These are phyloP conservation scores for Ceratocystis papillata DNA, from an alignment of 2,329 filamentous ascomycete species.

Conservation along the genomic window DNA sequence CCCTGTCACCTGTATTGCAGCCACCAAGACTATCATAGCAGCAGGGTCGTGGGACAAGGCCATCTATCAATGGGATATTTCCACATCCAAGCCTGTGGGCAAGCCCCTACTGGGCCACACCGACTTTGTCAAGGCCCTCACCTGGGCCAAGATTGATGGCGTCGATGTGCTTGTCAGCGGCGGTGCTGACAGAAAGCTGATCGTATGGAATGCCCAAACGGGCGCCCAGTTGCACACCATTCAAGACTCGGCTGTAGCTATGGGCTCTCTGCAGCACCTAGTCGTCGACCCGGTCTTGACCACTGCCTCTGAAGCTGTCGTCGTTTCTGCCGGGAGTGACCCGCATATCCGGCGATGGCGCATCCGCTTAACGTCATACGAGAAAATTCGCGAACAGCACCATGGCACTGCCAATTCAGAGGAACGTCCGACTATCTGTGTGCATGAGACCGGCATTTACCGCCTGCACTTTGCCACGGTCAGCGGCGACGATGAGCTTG, in stretches of 20 bases:
- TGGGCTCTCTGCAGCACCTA: constrained; percentile 72
- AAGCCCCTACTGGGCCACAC: constrained; percentile 62
- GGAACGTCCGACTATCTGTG: constrained; percentile 48
- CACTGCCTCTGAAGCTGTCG: constrained; percentile 39
- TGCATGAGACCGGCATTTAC: constrained; percentile 88
- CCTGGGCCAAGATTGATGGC: constrained; percentile 49
- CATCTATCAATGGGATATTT: constrained; percentile 72
- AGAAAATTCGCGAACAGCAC: constrained; percentile 44
- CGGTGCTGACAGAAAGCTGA: constrained; percentile 65
- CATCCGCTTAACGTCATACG: constrained; percentile 42
- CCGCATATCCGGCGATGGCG: constrained; percentile 70
- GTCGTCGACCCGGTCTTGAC: constrained; percentile 58
- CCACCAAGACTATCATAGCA: constrained; percentile 57
- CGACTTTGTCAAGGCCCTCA: constrained; percentile 82
- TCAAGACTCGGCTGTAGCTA: constrained; percentile 57
- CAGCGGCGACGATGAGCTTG: constrained; percentile 45
- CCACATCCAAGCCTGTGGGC: constrained; percentile 40
- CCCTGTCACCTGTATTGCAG: constrained; percentile 66
- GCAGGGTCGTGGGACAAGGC: constrained; percentile 92
- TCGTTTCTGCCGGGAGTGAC: constrained; percentile 75
- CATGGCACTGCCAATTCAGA: constrained; percentile 34
- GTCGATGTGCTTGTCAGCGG: constrained; percentile 60
- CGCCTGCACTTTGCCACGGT: constrained; percentile 56
- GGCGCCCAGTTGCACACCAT: constrained; percentile 62
- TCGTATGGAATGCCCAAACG: constrained; percentile 68